These are phyloP conservation scores for Fusarium musae DNA, from an alignment of 2,329 filamentous ascomycete species.

Conservation along the genomic window DNA sequence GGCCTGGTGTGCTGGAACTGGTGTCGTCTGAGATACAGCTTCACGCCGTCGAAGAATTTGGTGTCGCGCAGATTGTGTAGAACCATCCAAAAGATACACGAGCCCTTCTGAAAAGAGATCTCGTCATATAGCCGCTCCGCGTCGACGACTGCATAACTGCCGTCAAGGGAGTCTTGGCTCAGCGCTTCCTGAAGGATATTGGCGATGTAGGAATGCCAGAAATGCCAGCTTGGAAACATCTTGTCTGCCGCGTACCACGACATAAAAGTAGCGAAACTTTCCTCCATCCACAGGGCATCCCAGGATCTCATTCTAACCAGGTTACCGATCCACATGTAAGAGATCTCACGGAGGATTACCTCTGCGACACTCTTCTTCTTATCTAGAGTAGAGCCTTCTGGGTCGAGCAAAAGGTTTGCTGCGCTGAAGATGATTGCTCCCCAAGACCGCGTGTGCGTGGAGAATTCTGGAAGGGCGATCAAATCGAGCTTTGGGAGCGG, in stretches of 20 bases:
- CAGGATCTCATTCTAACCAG: background rate
- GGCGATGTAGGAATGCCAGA: background rate
- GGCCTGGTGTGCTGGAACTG: background rate
- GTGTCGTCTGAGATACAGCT: background rate
- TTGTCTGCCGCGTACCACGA: background rate
- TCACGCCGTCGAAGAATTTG: background rate
- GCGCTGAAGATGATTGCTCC: background rate
- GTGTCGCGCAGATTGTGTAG: background rate
- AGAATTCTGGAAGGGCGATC: background rate
- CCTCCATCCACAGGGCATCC: background rate
- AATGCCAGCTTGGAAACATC: background rate
- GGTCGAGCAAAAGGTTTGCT: rapidly evolving
- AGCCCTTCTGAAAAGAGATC: background rate
- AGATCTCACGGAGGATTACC: background rate
- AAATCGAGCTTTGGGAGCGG: background rate
- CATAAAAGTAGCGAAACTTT: background rate
- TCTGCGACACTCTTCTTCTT: rapidly evolving
- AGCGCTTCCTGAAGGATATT: background rate
- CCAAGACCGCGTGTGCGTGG: rapidly evolving
- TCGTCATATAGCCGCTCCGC: background rate
- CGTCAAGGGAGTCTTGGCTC: background rate
- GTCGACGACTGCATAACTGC: background rate
- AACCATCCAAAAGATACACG: background rate
- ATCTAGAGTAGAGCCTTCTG: background rate
- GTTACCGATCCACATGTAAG: background rate